Evolutionary conservation across 2,329 filamentous ascomycete species (phyloP), one percentile per base, ranked within the genome.

Genomic region (Trichoderma brevicompactum): DNA sequence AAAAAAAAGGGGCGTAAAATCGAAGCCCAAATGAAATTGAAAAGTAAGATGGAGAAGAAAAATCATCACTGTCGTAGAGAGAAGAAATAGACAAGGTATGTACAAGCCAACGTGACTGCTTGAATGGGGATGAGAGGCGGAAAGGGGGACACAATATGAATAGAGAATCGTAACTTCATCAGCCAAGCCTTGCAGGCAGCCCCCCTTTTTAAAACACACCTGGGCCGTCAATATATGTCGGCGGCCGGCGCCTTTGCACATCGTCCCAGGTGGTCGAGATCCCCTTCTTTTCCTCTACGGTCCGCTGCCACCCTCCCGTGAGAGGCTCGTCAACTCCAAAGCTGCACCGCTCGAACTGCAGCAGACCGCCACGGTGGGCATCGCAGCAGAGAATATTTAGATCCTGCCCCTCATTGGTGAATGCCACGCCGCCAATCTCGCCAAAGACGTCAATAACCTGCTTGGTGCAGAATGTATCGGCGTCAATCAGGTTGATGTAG

Each of bases 401-500:
- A 64, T 89, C 85, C 63, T 85, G 83, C 0, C 90, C 91, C 55
- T 87, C 87, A 46, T 89, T 85, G 5, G 88, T 81, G 69, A 93
- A 88, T 19, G 82, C 81, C 4, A 91, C 78, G 17, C 91, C 91
- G 7, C 86, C 90, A 66, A 92, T 86, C 71, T 92, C 89, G 41
- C 91, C 90, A 74, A 94, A 92, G 64, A 93, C 83, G 67, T 91
- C 89, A 9, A 94, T 78, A 0, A 85, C 86, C 75, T 94, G 91
- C 74, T 87, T 87, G n/a, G 82, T 82, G 23, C 80, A 76, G 70
- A 88, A 91, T 0, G 81, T 87, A 71, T 84, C 80, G 0, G 87
- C 89, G 69, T 93, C 87, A 69, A 93, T 88, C 52, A 94, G 80
- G 73, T 85, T 88, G 72, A 94, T 78, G 65, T 85, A 86, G 73